Base-by-base conservation (phyloP, 2,329 filamentous ascomycete genomes). In the Bipolaris sorokiniana region DNA sequence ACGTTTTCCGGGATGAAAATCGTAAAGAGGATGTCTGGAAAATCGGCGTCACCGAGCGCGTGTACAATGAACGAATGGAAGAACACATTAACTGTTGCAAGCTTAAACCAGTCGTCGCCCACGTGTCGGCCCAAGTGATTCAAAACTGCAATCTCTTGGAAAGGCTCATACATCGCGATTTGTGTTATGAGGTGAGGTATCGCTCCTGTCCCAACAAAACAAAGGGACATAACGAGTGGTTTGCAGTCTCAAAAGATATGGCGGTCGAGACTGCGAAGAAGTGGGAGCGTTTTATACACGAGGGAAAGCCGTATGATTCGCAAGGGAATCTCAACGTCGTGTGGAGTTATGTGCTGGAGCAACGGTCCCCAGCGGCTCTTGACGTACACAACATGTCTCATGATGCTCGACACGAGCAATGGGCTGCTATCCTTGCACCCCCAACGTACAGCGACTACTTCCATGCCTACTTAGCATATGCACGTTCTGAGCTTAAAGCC, bases 201-300 rank as follows among this genome's bases (percentile, higher is more conserved):
- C 48, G 51, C 20, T 4, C 18, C 3, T 64, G 62, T 41, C 11
- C 7, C 23, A 28, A 11, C 37, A 26, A 26, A n/a, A 15, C 15
- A 1, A 41, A 33, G 7, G 52, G 6, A 18, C 64, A 66, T 42
- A 18, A 26, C 9, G 64, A 66, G 44, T 65, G 54, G 53, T 65
- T 62, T 36, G 16, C 33, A 1, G 54, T 60, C 5, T 45, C 16
- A 9, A 28, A 50, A 36, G 47, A 51, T 5, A 34, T 57, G 34
- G 62, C 56, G 9, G 26, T 48, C 9, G 2, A 40, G 15, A 62
- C 58, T 5, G 56, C 54, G 3, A n/a, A 60, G 38, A 57, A 53
- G 26, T 66, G 62, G 62, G 54, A 42, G 9, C 9, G 11, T 3
- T 66, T 66, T 20, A 54, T 65, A 51, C 33, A 44, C 2, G n/a